phyloP scores from a whole-genome alignment of 768 basidiomycete genomes.

The Pulveroboletus sp. region DNA sequence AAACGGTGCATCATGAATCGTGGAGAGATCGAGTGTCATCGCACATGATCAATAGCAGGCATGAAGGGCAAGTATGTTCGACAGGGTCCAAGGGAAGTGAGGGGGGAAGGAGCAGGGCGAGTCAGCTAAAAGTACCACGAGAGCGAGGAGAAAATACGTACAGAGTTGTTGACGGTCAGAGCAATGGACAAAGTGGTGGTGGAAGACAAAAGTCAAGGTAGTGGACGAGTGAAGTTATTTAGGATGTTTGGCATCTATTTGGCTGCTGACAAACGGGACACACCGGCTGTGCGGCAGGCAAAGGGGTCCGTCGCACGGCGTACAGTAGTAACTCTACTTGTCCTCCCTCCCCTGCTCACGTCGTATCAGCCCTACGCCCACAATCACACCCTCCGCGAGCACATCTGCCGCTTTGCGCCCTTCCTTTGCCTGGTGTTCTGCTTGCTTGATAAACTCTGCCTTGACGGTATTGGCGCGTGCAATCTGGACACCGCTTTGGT shows the following conservation, averaged over 20 bases:
- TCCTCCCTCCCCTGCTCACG: constrained; percentile 26
- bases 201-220: constrained; percentile 20
- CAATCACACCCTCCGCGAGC: constrained; percentile 67
- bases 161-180: background rate
- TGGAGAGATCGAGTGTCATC: constrained; percentile 34
- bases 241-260: constrained; percentile 35
- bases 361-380: constrained; percentile 71
- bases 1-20: constrained; percentile 14
- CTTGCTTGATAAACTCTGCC: constrained; percentile 64
- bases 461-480: constrained; percentile 66
- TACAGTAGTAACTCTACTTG: background rate
- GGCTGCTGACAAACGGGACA: constrained; percentile 31
- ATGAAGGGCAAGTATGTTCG: constrained; percentile 1
- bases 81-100: background rate
- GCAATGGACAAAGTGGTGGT: constrained; percentile 21
- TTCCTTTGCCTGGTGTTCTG: constrained; percentile 59
- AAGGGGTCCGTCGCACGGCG: no score
- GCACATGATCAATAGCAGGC: constrained; percentile 31
- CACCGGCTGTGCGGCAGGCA: constrained; percentile 4
- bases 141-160: constrained; percentile 4
- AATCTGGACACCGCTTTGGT: constrained; percentile 37
- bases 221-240: constrained; percentile 27
- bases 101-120: background rate
- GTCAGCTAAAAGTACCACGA: background rate
- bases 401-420: constrained; percentile 68